Conservation (phyloP, 257 asterid species). For the Nicotiana undulata region DNA sequence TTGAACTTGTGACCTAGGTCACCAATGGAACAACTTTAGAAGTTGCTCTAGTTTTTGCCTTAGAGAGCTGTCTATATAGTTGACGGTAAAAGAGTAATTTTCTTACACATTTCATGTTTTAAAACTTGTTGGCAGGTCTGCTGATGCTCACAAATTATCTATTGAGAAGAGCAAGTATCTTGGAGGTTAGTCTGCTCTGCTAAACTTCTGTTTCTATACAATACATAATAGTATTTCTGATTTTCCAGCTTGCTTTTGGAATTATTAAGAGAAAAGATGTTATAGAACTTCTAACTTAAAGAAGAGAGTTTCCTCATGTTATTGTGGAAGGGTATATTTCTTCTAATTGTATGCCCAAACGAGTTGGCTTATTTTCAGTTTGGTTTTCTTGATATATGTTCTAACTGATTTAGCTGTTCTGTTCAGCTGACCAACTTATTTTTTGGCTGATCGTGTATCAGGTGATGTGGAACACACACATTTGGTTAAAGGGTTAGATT, state of each 20-base stretch:
- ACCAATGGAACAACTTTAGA: neutral
- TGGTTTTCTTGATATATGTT: neutral
- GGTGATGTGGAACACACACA: constrained; percentile 99
- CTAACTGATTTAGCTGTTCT: constrained; percentile 10
- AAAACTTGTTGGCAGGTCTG: constrained; percentile 44
- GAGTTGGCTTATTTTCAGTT: neutral
- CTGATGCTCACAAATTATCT: constrained; percentile 91
- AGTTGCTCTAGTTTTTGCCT: neutral
- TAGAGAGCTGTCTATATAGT: neutral
- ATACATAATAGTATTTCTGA: neutral
- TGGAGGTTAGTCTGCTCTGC: constrained; percentile 56
- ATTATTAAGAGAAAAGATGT: neutral
- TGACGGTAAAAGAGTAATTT: neutral
- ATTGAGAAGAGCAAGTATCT: constrained; percentile 98
- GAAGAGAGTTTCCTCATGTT: neutral
- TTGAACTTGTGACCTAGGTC: neutral
- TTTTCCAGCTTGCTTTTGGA: neutral
- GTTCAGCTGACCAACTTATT: neutral
- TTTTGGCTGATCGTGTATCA: constrained; percentile 30
- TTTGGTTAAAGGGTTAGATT: constrained; percentile 96
- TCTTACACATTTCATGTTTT: constrained; percentile 1
- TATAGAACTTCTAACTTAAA: neutral
- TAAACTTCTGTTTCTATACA: neutral
- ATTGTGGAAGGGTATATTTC: neutral
- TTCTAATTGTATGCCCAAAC: neutral